Evolutionary conservation across 768 basidiomycete species (phyloP), one percentile per base, ranked within the genome.

Genomic region (Leccinum aurantiacum): DNA sequence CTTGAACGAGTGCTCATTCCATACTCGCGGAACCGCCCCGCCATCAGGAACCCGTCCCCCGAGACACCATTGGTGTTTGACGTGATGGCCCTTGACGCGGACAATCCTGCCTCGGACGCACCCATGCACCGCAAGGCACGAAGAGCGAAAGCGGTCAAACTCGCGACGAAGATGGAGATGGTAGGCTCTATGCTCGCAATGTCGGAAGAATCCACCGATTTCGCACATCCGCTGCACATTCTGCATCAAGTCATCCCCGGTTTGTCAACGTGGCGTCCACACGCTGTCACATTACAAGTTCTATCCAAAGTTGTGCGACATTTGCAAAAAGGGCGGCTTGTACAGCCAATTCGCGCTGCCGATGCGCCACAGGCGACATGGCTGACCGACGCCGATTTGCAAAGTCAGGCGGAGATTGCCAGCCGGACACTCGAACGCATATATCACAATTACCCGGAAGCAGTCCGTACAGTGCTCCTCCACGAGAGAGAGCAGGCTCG

Each of bases 1-100:
- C 71, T 93, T 46, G 91, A 98, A 69, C 79, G 82, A 55, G 84
- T 97, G 48, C 78, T 97, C 54, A 66, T 94, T 25, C 87, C 85
- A 0, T 82, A 82, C 65, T 79, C 81, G 48, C 74, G 67, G 24
- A 73, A 74, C 62, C 69, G 53, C 63, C 61, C 57, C 61, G 11
- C 61, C 41, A 11, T 56, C 57, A 56, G 73, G 79, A 56, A 73
- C 54, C 58, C 54, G 13, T 62, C 62, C 22, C 80, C 80, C 13
- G 63, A 67, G 37, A 74, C 79, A 8, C 83, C 83, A 4, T 67
- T 83, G 6, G 63, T 75, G 53, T 77, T 80, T 54, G 75, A 80
- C 55, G 37, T 48, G 53, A 60, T 62, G 50, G 60, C 44, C 27
- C 67, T 67, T 51, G 71, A 71, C 27, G 65, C 66, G 19, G 70